These are phyloP conservation scores for Guyanaporus albipodus DNA, from an alignment of 768 basidiomycete genomes.

Conservation along the genomic window DNA sequence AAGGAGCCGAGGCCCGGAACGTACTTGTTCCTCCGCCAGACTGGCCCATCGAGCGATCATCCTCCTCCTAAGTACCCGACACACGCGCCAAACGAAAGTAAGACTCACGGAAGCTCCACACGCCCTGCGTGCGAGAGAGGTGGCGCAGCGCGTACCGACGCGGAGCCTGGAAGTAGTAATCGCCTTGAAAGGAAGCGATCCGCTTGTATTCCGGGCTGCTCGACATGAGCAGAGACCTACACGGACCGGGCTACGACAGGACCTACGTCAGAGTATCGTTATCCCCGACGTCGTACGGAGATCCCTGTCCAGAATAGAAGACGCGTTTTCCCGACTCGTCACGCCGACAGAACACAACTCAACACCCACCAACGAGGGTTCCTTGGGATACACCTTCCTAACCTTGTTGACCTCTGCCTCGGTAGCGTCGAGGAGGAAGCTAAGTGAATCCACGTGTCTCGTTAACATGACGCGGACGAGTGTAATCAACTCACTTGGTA, in stretches of 20 bases:
- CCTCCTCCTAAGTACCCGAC: background rate
- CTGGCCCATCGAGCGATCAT: background rate
- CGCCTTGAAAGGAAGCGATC: slow-evolving; percentile 19
- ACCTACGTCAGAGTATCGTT: slow-evolving; percentile 13
- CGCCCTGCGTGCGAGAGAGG: slow-evolving; percentile 11
- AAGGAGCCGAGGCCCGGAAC: slow-evolving; percentile 15
- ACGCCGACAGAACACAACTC: background rate
- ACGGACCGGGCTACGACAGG: background rate
- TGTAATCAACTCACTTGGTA: background rate
- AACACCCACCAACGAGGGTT: slow-evolving; percentile 1
- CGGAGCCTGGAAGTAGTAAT: slow-evolving; percentile 1
- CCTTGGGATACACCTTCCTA: slow-evolving; percentile 3
- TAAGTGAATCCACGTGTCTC: background rate
- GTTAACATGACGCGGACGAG: background rate
- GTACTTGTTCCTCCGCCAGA: slow-evolving; percentile 8
- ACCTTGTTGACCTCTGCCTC: slow-evolving; percentile 1
- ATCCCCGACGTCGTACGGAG: slow-evolving; percentile 27
- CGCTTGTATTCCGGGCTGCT: background rate
- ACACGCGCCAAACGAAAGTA: no score
- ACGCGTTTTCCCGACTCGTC: no score
- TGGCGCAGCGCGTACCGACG: slow-evolving; percentile 5
- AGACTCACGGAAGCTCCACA: slow-evolving; percentile 10
- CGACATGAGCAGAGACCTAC: background rate
- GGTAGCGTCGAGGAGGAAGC: slow-evolving; percentile 10
- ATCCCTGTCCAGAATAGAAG: slow-evolving; percentile 19